Evolutionary conservation across 2,329 filamentous ascomycete genomes (phyloP).

Genomic region (Calonectria pteridis): DNA sequence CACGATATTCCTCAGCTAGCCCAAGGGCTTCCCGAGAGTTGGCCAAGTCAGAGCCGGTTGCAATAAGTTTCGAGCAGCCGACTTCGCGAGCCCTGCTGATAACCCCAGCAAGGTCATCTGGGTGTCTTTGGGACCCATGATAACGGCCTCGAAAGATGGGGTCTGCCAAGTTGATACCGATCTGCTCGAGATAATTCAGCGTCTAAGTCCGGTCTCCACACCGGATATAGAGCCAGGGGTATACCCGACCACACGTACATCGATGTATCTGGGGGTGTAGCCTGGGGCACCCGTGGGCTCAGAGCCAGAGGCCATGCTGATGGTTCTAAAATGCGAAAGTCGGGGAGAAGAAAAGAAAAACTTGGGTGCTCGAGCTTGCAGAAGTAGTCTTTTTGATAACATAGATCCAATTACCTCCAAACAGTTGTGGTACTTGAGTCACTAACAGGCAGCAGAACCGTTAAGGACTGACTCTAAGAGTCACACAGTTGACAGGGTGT

Average conservation of each 20-base stretch:
- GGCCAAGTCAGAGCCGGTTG: conserved; percentile 89
- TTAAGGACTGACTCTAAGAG: conserved; percentile 14
- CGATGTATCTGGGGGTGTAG: conserved; percentile 68
- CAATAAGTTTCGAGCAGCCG: conserved; percentile 90
- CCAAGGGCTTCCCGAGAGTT: conserved; percentile 82
- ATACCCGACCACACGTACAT: conserved; percentile 60
- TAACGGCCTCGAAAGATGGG: conserved; percentile 89
- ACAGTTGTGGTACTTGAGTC: conserved; percentile 10
- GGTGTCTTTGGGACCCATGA: conserved; percentile 81
- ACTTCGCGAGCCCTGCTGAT: conserved; percentile 81
- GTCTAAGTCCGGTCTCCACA: conserved; percentile 34
- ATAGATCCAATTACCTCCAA: conserved; percentile 30
- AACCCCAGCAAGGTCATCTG: conserved; percentile 80
- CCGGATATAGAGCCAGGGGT: conserved; percentile 21
- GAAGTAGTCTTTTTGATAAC: conserved; percentile 37
- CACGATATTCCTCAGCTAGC: conserved; percentile 81
- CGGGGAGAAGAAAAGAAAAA: conserved; percentile 14
- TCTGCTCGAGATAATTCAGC: conserved; percentile 56
- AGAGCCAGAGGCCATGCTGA: conserved; percentile 46
- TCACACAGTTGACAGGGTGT: conserved; percentile 7
- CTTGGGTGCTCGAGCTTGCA: conserved; percentile 20
- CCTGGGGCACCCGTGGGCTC: conserved; percentile 31
- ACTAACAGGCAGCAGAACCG: conserved; percentile 16
- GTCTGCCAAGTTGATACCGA: conserved; percentile 97
- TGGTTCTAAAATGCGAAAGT: conserved; percentile 13